phyloP scores from a whole-genome alignment of 1,284 basidiomycete species.

The Irpex rosettiformis region DNA sequence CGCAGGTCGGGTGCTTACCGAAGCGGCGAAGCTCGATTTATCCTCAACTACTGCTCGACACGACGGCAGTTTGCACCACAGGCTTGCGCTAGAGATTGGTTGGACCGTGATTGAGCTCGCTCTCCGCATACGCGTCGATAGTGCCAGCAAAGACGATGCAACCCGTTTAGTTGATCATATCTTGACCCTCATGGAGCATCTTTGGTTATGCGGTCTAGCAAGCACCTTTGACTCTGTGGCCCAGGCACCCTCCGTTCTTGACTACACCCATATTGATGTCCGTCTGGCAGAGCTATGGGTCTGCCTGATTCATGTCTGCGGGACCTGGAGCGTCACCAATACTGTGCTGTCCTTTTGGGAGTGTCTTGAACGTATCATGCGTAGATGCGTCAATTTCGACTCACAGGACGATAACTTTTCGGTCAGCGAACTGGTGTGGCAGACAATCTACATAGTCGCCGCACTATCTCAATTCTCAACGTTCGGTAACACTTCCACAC shows the following conservation, averaged over 20 bases:
- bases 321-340: conserved; percentile 8
- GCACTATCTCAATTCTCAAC: conserved; percentile 78
- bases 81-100: conserved; percentile 40
- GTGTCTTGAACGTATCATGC: conserved; percentile 33
- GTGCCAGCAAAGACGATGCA: conserved; percentile 21
- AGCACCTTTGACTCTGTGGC: conserved; percentile 40
- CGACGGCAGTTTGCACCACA: conserved; percentile 28
- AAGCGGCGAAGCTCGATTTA: conserved; percentile 17
- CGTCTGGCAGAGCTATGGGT: conserved; percentile 71
- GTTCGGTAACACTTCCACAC: conserved; percentile 54
- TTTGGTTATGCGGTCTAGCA: conserved; percentile 32
- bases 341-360: conserved; percentile 38
- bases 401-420: conserved; percentile 36
- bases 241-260: conserved; percentile 28
- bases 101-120: conserved; percentile 66
- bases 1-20: conserved; percentile 38
- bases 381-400: conserved; percentile 7
- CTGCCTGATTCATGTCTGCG: conserved; percentile 52
- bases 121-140: conserved; percentile 31
- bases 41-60: conserved; percentile 16
- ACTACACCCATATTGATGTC: conserved; percentile 19
- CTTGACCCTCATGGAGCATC: conserved; percentile 42
- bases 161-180: conserved; percentile 22
- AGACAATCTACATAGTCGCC: conserved; percentile 65
- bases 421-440: conserved; percentile 74